Evolutionary conservation across 2,329 filamentous ascomycete genomes (phyloP), one percentile per base, ranked within the genome.

Genomic region (Ceratocystis alfenasii): DNA sequence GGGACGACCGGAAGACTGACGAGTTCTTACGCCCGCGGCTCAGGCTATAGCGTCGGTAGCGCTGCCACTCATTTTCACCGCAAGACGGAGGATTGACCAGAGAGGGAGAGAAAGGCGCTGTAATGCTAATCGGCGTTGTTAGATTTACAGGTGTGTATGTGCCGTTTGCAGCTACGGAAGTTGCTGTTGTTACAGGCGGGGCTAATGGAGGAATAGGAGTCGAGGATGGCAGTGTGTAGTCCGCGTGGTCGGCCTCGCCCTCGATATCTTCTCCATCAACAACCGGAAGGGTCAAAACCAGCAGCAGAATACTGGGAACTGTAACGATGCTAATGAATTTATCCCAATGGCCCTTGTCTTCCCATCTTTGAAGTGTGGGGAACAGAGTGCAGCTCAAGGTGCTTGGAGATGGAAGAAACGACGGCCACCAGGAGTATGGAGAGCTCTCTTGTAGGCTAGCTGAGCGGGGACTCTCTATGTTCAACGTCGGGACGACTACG

Each of bases 211-310:
- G 28, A 3, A 25, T n/a, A 36, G 66, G 66, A 3, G 64, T 68
- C 12, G 28, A 8, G 10, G 48, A 36, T 20, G 36, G 50, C 28
- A 63, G 22, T 36, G 45, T 57, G 30, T 68, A 66, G 15, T 59
- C 36, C 5, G 61, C 45, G 15, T 64, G 44, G 28, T 64, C 66
- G 20, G 8, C 48, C 5, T 66, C 41, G 15, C 84, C 81, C 53
- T 59, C 53, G 6, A 81, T 79, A 22, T 83, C 80, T 53, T 83
- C 81, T 0, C 83, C 83, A 71, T 97, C 93, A 5, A 96, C 89
- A 0, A 99, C 91, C 0, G 95, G 94, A 3, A 99, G 75, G 0
- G 94, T 99, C 60, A 94, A 85, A 0, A 93, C 93, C 3, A 99
- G 80, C 1, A 97, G 77, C 69, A 99, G 89, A 46, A 99, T 90